Evolutionary conservation across 1,284 basidiomycete genomes (phyloP).

Genomic region (Pulveroboletus sp.): DNA sequence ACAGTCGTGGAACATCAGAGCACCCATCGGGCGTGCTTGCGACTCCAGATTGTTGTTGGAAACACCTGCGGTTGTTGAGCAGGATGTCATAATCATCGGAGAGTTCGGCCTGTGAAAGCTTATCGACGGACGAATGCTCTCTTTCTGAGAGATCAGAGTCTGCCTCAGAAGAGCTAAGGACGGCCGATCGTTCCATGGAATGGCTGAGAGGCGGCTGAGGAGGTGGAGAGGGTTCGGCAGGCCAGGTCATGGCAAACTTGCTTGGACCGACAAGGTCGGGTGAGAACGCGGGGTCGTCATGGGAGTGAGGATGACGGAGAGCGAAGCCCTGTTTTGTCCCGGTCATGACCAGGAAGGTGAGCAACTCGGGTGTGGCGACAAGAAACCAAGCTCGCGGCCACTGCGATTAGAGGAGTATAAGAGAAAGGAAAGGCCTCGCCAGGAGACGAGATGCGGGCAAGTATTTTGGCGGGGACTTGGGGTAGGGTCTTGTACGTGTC

Average conservation of each 20-base stretch:
- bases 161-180: constrained; percentile 50
- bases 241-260: constrained; percentile 56
- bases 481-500: constrained; percentile 10
- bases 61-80: constrained; percentile 26
- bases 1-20: constrained; percentile 50
- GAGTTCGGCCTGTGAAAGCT: constrained; percentile 34
- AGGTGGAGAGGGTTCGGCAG: constrained; percentile 42
- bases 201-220: constrained; percentile 34
- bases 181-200: constrained; percentile 38
- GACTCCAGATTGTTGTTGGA: constrained; percentile 30
- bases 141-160: constrained; percentile 50
- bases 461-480: constrained; percentile 17
- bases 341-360: constrained; percentile 24
- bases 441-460: constrained; percentile 25
- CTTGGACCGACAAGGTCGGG: constrained; percentile 44
- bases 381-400: constrained; percentile 23
- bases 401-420: constrained; percentile 15
- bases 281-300: constrained; percentile 38
- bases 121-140: constrained; percentile 38
- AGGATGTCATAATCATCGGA: constrained; percentile 37
- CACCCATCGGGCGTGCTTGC: constrained; percentile 24
- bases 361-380: constrained; percentile 1
- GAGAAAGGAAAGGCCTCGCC: constrained; percentile 29
- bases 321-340: constrained; percentile 36
- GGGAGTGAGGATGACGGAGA: constrained; percentile 28